Percentiles rank a stretch among this genome's conserved stretches.
These are phyloP conservation scores for Hibiscus mutabilis DNA, from an alignment of 345 rosid genomes.

Conservation along the genomic window DNA sequence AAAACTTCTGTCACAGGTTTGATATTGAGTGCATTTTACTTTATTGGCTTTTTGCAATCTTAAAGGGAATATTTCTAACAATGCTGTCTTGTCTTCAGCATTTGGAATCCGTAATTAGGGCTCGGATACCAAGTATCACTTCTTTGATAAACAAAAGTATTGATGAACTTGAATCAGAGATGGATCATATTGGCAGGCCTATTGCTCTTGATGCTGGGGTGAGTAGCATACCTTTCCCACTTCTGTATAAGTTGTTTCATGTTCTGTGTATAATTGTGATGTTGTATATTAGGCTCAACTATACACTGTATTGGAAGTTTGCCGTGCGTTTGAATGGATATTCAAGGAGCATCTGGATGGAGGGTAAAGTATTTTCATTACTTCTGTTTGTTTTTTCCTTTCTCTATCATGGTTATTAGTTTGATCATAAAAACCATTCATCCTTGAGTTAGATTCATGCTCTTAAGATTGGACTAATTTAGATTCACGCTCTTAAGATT, in stretches of 20 bases:
- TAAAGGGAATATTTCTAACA: background rate
- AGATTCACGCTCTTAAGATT: background rate
- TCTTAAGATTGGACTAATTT: background rate
- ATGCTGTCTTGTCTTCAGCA: constrained; percentile 33
- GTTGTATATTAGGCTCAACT: constrained; percentile 46
- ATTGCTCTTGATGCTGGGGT: constrained; percentile 66
- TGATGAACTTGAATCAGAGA: constrained; percentile 68
- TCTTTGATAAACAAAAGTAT: constrained; percentile 57
- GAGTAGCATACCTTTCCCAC: constrained; percentile 6
- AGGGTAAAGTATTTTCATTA: constrained; percentile 34
- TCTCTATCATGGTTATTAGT: background rate
- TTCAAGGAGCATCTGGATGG: constrained; percentile 81
- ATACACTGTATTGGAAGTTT: constrained; percentile 59
- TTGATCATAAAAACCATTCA: background rate
- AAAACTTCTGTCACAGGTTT: constrained; percentile 62
- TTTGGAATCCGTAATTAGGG: constrained; percentile 60
- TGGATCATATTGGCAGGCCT: constrained; percentile 66
- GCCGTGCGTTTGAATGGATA: constrained; percentile 59
- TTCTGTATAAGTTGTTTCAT: background rate
- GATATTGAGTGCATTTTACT: constrained; percentile 1
- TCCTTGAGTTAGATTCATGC: background rate
- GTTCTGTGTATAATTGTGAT: background rate
- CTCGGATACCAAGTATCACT: constrained; percentile 56
- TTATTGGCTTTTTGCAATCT: background rate
- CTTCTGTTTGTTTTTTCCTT: background rate